phyloP scores from a whole-genome alignment of 768 basidiomycete genomes.

The Pulveroboletus ravenelii region DNA sequence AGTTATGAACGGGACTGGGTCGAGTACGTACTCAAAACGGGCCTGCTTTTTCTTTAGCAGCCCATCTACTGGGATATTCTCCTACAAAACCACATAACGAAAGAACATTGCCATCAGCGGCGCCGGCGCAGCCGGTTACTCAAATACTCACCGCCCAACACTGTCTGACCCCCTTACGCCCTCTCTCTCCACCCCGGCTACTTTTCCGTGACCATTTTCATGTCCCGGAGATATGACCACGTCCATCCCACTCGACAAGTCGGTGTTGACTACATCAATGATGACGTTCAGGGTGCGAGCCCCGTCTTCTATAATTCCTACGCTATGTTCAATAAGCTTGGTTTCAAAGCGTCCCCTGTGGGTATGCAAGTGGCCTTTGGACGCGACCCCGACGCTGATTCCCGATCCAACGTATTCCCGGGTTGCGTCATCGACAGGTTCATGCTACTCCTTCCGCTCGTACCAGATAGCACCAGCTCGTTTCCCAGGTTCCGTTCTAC shows the following conservation, averaged over 20 bases:
- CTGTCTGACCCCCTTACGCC: neutral
- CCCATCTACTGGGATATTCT: neutral
- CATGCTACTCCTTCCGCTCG: too few relatives aligned
- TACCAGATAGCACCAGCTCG: neutral
- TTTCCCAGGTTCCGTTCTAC: slow-evolving; percentile 4
- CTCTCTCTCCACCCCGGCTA: too few relatives aligned
- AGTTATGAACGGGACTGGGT: too few relatives aligned
- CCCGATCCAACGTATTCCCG: neutral
- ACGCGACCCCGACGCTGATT: neutral
- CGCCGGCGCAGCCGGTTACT: neutral
- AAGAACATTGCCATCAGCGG: neutral
- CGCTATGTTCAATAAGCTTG: neutral
- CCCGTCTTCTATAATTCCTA: neutral
- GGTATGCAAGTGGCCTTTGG: neutral
- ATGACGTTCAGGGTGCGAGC: too few relatives aligned
- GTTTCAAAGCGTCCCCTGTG: neutral
- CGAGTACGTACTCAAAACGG: neutral
- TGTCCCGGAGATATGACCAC: neutral
- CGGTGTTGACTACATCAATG: neutral
- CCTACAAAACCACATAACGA: neutral
- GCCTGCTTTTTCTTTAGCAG: too few relatives aligned
- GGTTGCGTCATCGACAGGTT: neutral
- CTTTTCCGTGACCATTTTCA: neutral
- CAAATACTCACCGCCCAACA: neutral
- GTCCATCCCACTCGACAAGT: neutral